Percentiles rank a stretch among this genome's conserved stretches.
phyloP scores from a whole-genome alignment of 2,329 filamentous ascomycete species.

The Colletotrichum sidae region DNA sequence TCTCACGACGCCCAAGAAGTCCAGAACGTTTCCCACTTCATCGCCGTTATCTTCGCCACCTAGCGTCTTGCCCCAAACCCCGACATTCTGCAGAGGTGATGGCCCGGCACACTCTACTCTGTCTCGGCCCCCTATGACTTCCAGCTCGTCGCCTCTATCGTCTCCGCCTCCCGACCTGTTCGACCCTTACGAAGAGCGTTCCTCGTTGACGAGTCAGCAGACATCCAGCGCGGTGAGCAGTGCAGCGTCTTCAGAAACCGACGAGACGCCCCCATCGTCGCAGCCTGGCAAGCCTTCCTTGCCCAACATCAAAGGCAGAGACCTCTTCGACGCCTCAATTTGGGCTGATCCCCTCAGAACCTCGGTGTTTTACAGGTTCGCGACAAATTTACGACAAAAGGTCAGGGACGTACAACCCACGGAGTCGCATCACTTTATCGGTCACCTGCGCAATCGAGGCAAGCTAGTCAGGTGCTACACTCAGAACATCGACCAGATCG shows the following conservation, averaged over 20 bases:
- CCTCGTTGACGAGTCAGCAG: slow-evolving; percentile 48
- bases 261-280: slow-evolving; percentile 55
- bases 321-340: slow-evolving; percentile 77
- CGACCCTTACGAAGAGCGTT: slow-evolving; percentile 59
- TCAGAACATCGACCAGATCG: slow-evolving; percentile 80
- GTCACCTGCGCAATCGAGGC: slow-evolving; percentile 72
- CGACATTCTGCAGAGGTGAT: background rate
- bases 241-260: slow-evolving; percentile 57
- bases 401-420: slow-evolving; percentile 73
- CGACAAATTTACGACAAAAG: slow-evolving; percentile 74
- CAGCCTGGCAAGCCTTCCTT: slow-evolving; percentile 53
- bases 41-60: slow-evolving; percentile 53
- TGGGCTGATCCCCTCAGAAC: slow-evolving; percentile 77
- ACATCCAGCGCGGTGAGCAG: slow-evolving; percentile 49
- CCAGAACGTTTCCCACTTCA: slow-evolving; percentile 39
- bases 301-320: slow-evolving; percentile 75
- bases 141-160: slow-evolving; percentile 66
- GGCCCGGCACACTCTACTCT: slow-evolving; percentile 6
- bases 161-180: slow-evolving; percentile 66
- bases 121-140: background rate
- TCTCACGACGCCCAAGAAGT: background rate
- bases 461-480: slow-evolving; percentile 80
- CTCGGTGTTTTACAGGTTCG: slow-evolving; percentile 79
- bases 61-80: slow-evolving; percentile 18
- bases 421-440: slow-evolving; percentile 75